phyloP scores from a whole-genome alignment of 169 alveolate species.

The Plasmodium blacklocki region DNA sequence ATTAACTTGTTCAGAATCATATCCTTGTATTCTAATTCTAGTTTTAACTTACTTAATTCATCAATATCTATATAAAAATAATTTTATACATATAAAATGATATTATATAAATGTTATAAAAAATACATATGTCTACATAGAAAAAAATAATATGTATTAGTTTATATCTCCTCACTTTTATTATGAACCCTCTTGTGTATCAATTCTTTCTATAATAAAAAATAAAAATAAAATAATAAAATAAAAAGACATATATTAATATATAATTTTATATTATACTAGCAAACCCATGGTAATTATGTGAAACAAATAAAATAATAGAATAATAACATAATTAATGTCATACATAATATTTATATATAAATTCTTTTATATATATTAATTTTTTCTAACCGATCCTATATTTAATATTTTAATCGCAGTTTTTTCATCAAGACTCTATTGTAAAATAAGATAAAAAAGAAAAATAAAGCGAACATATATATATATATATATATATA shows the following conservation, averaged over 20 bases:
- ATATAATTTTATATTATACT: background rate
- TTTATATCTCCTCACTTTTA: conserved; percentile 4
- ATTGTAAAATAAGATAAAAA: background rate
- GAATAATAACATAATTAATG: background rate
- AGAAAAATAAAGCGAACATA: background rate
- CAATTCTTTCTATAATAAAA: conserved; percentile 11
- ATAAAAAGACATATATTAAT: background rate
- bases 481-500: background rate
- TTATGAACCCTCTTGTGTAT: conserved; percentile 4
- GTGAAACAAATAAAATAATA: background rate
- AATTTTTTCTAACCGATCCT: conserved; percentile 31
- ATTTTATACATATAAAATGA: background rate
- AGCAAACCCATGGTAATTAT: background rate
- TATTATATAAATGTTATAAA: background rate
- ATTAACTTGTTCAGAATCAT: conserved; percentile 60
- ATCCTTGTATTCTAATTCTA: conserved; percentile 69
- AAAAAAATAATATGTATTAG: background rate
- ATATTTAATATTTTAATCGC: conserved; percentile 51
- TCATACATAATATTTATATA: background rate
- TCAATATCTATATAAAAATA: conserved; percentile 10
- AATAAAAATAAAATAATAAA: conserved; percentile 1
- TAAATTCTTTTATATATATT: too few species aligned
- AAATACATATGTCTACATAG: too few species aligned
- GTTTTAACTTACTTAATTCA: conserved; percentile 19
- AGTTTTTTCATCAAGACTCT: conserved; percentile 43